These are phyloP conservation scores for Phyllosticta citrichinensis DNA, from an alignment of 2,329 filamentous ascomycete genomes.

Conservation along the genomic window DNA sequence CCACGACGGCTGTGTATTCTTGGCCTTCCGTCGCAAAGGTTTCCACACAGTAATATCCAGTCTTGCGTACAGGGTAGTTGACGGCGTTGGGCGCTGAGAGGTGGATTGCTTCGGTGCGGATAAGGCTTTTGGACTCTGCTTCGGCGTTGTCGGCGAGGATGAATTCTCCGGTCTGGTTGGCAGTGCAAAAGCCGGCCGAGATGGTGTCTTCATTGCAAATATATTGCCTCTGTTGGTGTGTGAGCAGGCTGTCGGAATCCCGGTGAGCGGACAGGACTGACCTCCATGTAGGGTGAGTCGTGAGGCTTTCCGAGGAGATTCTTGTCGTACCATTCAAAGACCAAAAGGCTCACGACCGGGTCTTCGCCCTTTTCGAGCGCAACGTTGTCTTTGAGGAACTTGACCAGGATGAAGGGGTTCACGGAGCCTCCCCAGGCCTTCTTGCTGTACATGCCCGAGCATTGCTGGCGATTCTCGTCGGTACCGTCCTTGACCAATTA, in stretches of 20 bases:
- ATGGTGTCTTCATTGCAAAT: slow-evolving; percentile 71
- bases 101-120: slow-evolving; percentile 73
- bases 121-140: slow-evolving; percentile 56
- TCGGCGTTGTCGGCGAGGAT: slow-evolving; percentile 70
- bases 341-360: slow-evolving; percentile 69
- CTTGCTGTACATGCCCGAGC: slow-evolving; percentile 87
- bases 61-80: slow-evolving; percentile 77
- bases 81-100: slow-evolving; percentile 64
- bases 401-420: slow-evolving; percentile 81
- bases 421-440: slow-evolving; percentile 78
- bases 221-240: slow-evolving; percentile 43
- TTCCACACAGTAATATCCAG: slow-evolving; percentile 91
- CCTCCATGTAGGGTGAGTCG: slow-evolving; percentile 20
- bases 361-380: slow-evolving; percentile 37
- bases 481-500: slow-evolving; percentile 55
- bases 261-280: slow-evolving; percentile 21
- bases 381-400: slow-evolving; percentile 55
- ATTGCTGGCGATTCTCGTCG: slow-evolving; percentile 62
- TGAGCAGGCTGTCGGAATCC: neutral
- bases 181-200: slow-evolving; percentile 59
- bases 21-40: slow-evolving; percentile 58
- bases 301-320: slow-evolving; percentile 60
- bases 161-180: slow-evolving; percentile 72
- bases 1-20: slow-evolving; percentile 70
- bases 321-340: slow-evolving; percentile 92